Conservation (phyloP, 148 eudicot species). For the Cornus florida region DNA sequence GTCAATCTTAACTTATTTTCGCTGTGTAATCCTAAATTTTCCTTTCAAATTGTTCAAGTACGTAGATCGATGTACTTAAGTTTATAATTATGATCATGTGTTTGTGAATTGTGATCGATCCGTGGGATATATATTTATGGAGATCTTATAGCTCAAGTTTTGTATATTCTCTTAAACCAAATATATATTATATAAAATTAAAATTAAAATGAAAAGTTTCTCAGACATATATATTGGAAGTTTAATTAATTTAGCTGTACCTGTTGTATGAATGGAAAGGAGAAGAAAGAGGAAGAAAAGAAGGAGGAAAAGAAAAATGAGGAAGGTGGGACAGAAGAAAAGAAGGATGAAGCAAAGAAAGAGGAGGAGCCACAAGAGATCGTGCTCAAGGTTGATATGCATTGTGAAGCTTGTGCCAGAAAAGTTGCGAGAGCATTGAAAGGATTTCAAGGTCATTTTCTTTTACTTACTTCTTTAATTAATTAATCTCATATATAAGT, state of each 20-base stretch:
- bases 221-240: not conserved
- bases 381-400: constrained; percentile 71
- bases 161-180: too few relatives aligned
- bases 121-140: too few relatives aligned
- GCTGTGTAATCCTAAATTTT: too few relatives aligned
- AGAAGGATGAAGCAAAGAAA: constrained; percentile 20
- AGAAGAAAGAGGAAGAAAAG: constrained; percentile 23
- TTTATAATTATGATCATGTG: too few relatives aligned
- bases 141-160: too few relatives aligned
- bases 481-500: not conserved
- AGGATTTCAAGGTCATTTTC: constrained; percentile 45
- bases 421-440: constrained; percentile 52
- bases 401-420: constrained; percentile 71
- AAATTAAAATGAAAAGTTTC: not conserved
- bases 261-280: not conserved
- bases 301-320: constrained; percentile 16
- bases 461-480: not conserved
- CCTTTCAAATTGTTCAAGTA: too few relatives aligned
- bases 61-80: too few relatives aligned
- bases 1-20: too few relatives aligned
- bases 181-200: too few relatives aligned
- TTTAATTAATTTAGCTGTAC: not conserved
- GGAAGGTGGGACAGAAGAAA: constrained; percentile 5
- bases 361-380: constrained; percentile 38
- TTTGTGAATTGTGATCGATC: too few relatives aligned